Base-by-base conservation (phyloP, 2,329 filamentous ascomycete species). In the Calonectria crousiana region DNA sequence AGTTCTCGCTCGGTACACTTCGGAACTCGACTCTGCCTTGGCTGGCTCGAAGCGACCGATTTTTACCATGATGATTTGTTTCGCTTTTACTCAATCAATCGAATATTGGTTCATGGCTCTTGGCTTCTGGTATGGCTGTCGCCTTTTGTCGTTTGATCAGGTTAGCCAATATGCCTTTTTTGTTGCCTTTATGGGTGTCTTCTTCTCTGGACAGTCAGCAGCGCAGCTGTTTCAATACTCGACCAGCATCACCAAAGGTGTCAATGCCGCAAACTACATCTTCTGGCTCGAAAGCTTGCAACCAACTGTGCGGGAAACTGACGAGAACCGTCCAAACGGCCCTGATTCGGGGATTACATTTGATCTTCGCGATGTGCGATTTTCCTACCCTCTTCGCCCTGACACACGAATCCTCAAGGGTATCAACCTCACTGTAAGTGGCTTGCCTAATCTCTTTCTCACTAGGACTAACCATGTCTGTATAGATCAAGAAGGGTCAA, bases 381-480 rank as follows among this genome's bases (percentile, higher is more conserved):
- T 95, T 80, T 87, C 90, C 3, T 95, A 94, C 76, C 92, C 92
- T 4, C 78, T 86, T 67, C 82, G 87, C 28, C 84, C 85, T 34
- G 78, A 85, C 69, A 78, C 83, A 0, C 80, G 83, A 32, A 84
- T 88, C 72, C 80, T 89, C 1, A 81, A 85, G 4, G 85, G 88
- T 2, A 81, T 91, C 4, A 73, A 79, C 9, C 26, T 80, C 4
- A 44, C 75, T 18, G 79, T 73, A 67, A 52, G 73, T 58, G 16
- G 14, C 28, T n/a, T n/a, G n/a, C 13, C 2, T 20, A 20, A 32
- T n/a, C 18, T 13, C n/a, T n/a, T n/a, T n/a, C n/a, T 20, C 30
- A n/a, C 32, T 1, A 23, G 13, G 2, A 41, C 52, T 38, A 36
- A 72, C n/a, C 8, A 18, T 28, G 18, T 30, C 11, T 9, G 44